Percentiles rank a stretch among this genome's conserved stretches.
Conservation (phyloP, 495 filamentous ascomycete genomes). For the Neurospora sp. region DNA sequence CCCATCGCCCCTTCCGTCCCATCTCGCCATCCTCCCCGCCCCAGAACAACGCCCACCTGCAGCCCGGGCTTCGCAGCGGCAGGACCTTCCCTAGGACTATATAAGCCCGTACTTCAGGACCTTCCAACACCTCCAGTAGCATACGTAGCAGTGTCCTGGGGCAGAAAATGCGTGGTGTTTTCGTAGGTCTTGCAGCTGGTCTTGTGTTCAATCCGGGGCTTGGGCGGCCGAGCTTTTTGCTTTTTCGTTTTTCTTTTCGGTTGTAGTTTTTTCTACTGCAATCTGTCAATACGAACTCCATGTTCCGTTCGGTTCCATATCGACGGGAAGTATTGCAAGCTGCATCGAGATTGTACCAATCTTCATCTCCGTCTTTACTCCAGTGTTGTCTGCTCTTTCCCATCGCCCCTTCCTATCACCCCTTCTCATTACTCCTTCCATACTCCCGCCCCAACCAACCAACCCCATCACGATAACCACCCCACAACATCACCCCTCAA, state of each 20-base stretch:
- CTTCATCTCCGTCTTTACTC: background rate
- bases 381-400: background rate
- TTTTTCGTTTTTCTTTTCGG: background rate
- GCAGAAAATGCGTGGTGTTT: background rate
- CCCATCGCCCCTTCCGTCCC: background rate
- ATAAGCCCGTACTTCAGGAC: background rate
- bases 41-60: background rate
- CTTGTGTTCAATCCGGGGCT: background rate
- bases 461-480: slow-evolving; percentile 2
- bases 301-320: no score
- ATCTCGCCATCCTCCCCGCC: background rate
- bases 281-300: background rate
- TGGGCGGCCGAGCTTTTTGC: background rate
- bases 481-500: background rate
- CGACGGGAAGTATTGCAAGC: background rate
- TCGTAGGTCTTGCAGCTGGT: background rate
- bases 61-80: background rate
- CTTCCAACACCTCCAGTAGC: background rate
- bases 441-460: background rate
- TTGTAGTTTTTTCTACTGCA: background rate
- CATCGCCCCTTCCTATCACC: background rate
- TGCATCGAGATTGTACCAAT: background rate
- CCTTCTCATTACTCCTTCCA: background rate
- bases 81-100: background rate
- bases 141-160: background rate